Evolutionary conservation across 768 basidiomycete genomes (phyloP), one percentile per base, ranked within the genome.

Genomic region (Serendipita sp.): DNA sequence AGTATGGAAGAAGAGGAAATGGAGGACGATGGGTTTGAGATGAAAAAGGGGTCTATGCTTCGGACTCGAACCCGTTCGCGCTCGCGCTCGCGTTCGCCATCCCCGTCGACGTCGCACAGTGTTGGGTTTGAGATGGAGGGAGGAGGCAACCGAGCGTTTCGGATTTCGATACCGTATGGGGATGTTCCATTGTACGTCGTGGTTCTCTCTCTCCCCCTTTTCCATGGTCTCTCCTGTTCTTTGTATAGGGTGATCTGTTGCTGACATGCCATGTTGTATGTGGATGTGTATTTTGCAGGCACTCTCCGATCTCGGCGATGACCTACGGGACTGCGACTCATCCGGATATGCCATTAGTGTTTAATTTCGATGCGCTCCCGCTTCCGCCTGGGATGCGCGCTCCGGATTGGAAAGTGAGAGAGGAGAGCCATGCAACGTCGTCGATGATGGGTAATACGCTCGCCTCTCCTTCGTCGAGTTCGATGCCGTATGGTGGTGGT

Each of bases 1-100:
- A 61, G n/a, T 17, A 41, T n/a, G 41, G 51, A 31, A 2, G 50
- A 42, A 33, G 66, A 63, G 56, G 62, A 61, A 2, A 61, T 64
- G 20, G 3, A 14, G 9, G 61, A 24, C n/a, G 14, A 62, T 48
- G 24, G 3, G 33, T n/a, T 38, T 44, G 45, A 14, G 26, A 34
- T 20, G 31, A 34, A 60, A 22, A 22, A 33, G 63, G 63, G 60
- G 11, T 1, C 17, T 34, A 31, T 45, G 22, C 42, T 64, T 53
- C 62, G 58, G 60, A 61, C 62, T 62, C n/a, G 42, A 30, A 45
- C 43, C 33, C 41, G n/a, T 38, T 26, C 41, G 31, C 28, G 31
- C n/a, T 42, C 14, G 30, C 60, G 60, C 14, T 38, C n/a, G n/a
- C 41, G n/a, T 38, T 26, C 41, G 31, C 28, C 34, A n/a, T 42